phyloP scores from a whole-genome alignment of 148 eudicot species.

The Rhododendron griersonianum region DNA sequence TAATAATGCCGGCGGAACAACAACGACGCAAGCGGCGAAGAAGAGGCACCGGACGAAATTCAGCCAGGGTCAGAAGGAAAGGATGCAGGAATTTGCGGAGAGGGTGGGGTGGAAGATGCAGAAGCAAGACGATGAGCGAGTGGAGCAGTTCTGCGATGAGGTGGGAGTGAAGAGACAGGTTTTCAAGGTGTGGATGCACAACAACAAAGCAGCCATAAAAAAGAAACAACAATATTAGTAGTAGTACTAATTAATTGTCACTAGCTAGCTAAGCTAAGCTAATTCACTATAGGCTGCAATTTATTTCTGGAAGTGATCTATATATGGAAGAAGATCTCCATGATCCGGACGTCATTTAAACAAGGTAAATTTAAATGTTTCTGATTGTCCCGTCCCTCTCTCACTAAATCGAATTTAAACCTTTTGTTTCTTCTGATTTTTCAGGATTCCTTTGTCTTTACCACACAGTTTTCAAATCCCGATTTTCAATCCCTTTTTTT shows the following conservation, averaged over 20 bases:
- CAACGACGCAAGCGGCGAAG: background rate
- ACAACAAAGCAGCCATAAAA: conserved; percentile 47
- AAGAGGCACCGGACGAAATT: conserved; percentile 59
- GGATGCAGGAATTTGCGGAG: conserved; percentile 47
- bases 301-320: background rate
- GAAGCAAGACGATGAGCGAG: conserved; percentile 41
- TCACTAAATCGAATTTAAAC: background rate
- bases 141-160: conserved; percentile 37
- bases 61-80: conserved; percentile 41
- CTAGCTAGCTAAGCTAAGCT: background rate
- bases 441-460: background rate
- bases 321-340: background rate
- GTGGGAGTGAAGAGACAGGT: conserved; percentile 48
- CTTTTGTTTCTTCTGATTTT: background rate
- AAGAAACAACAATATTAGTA: conserved; percentile 31
- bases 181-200: conserved; percentile 74
- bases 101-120: conserved; percentile 57
- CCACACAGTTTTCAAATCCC: background rate
- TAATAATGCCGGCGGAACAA: background rate
- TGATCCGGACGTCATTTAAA: background rate
- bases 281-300: background rate
- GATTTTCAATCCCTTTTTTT: background rate
- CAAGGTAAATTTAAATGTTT: background rate
- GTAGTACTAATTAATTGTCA: background rate
- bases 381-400: background rate